Conservation (phyloP, 1,284 basidiomycete genomes). For the Pholiota adiposa region DNA sequence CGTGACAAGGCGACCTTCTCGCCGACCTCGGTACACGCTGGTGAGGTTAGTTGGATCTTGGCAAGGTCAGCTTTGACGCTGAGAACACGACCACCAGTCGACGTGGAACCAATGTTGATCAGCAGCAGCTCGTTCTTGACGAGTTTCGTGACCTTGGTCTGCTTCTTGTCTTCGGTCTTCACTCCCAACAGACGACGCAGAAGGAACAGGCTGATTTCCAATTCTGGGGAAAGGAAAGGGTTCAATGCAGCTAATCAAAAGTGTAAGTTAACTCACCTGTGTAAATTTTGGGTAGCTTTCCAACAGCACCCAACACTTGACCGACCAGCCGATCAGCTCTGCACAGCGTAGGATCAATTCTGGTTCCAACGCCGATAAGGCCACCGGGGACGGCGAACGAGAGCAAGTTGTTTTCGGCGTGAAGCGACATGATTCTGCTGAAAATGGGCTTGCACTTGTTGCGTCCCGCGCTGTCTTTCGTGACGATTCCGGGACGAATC, state of each 20-base stretch:
- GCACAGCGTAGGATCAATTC: slow-evolving; percentile 96
- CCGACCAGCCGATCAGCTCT: slow-evolving; percentile 96
- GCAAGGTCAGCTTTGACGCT: slow-evolving; percentile 92
- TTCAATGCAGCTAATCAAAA: not conserved
- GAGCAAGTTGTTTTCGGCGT: slow-evolving; percentile 94
- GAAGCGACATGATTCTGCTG: slow-evolving; percentile 88
- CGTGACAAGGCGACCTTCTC: slow-evolving; percentile 95
- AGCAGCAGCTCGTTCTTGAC: slow-evolving; percentile 92
- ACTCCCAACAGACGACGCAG: slow-evolving; percentile 96
- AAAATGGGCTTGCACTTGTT: slow-evolving; percentile 95
- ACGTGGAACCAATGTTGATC: slow-evolving; percentile 95
- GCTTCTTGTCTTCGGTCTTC: slow-evolving; percentile 98
- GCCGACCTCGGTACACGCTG: slow-evolving; percentile 92
- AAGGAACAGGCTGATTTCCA: slow-evolving; percentile 92
- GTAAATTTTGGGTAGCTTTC: slow-evolving; percentile 93
- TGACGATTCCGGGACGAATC: slow-evolving; percentile 96
- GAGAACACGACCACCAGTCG: slow-evolving; percentile 90
- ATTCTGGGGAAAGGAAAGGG: slow-evolving; percentile 53
- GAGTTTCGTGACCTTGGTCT: slow-evolving; percentile 94
- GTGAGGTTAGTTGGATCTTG: slow-evolving; percentile 90
- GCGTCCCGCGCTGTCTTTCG: slow-evolving; percentile 90
- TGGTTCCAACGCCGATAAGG: slow-evolving; percentile 96
- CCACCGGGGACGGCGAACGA: slow-evolving; percentile 98
- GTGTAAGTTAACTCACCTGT: slow-evolving; percentile 62
- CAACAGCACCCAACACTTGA: slow-evolving; percentile 94